Evolutionary conservation across 2,329 filamentous ascomycete genomes (phyloP).

Genomic region (Pleomassaria siparia): DNA sequence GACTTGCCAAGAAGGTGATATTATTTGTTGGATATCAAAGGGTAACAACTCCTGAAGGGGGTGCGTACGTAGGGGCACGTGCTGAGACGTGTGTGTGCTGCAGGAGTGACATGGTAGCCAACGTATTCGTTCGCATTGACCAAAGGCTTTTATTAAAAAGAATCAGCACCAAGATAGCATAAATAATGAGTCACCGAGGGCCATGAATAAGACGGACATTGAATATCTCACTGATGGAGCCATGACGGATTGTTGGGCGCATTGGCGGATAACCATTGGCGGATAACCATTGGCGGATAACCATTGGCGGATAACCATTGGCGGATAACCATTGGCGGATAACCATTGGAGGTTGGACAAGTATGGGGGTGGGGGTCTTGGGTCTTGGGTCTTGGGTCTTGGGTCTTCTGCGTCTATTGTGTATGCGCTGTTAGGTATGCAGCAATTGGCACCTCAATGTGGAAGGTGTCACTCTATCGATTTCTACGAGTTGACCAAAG

Average conservation of each 20-base stretch:
- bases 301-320: too few species aligned
- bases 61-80: slow-evolving; percentile 5
- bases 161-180: slow-evolving; percentile 5
- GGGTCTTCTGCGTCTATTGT: slow-evolving; percentile 2
- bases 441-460: slow-evolving; percentile 6
- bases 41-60: background rate
- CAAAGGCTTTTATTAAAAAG: slow-evolving; percentile 10
- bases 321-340: too few species aligned
- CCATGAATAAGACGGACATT: background rate
- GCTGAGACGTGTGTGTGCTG: slow-evolving; percentile 8
- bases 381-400: too few species aligned
- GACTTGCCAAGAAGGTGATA: background rate
- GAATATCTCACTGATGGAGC: slow-evolving; percentile 1
- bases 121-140: slow-evolving; percentile 6
- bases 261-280: background rate
- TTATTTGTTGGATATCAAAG: background rate
- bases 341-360: background rate
- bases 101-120: slow-evolving; percentile 10
- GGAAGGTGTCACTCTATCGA: slow-evolving; percentile 14
- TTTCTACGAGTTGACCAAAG: slow-evolving; percentile 1
- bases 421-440: too few species aligned
- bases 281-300: too few species aligned
- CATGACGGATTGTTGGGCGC: background rate
- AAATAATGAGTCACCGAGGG: background rate
- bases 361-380: too few species aligned